Conservation (phyloP, 1,284 basidiomycete species). For the Vanrija humicola region DNA sequence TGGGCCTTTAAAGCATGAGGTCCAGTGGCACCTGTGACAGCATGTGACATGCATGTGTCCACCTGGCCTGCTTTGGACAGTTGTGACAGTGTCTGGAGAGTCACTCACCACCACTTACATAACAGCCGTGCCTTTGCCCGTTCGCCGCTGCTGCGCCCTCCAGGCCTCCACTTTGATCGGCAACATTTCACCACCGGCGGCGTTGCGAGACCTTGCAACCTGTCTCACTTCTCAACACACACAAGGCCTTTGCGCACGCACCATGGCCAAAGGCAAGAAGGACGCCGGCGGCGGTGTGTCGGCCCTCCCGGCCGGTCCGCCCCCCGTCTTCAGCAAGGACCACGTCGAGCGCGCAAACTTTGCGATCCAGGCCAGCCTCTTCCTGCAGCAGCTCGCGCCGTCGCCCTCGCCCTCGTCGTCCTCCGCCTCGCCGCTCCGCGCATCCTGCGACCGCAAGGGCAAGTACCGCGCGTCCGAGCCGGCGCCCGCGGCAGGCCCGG, state of each 20-base stretch:
- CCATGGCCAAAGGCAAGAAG: slow-evolving; percentile 1
- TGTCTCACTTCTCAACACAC: not conserved
- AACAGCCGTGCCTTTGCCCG: no score
- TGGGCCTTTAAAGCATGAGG: no score
- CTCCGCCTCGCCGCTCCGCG: not conserved
- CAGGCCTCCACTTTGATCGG: no score
- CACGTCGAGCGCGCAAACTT: slow-evolving; percentile 42
- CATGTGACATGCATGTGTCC: no score
- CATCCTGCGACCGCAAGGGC: not conserved
- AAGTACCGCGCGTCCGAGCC: slow-evolving; percentile 3
- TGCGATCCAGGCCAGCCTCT: slow-evolving; percentile 38
- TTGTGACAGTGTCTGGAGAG: no score
- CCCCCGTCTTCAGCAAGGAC: slow-evolving; percentile 33
- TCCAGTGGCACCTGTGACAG: no score
- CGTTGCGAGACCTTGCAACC: no score
- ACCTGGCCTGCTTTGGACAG: no score
- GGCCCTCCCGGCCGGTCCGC: slow-evolving; percentile 3
- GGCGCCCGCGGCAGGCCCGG: not conserved
- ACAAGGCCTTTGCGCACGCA: not conserved
- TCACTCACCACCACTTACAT: no score
- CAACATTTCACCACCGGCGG: no score
- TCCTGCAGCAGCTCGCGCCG: slow-evolving; percentile 29
- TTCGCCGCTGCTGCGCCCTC: no score
- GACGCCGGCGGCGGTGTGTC: not conserved
- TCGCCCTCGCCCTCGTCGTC: not conserved